Evolutionary conservation across 164 flowering plant species (phyloP).

Genomic region (Tetracentron sinense): DNA sequence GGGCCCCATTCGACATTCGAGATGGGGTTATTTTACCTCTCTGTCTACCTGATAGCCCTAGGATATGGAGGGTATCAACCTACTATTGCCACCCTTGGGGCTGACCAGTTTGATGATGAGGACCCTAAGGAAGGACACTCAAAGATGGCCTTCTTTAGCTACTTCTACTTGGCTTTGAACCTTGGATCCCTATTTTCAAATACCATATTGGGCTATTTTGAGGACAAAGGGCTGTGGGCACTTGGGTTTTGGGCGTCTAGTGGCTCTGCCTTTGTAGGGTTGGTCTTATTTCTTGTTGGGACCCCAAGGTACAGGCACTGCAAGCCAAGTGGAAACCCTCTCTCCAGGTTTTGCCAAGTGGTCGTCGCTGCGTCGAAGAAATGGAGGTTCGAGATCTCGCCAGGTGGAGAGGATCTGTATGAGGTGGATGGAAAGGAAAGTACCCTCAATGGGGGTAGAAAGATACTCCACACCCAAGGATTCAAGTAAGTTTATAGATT

Average conservation of each 20-base stretch:
- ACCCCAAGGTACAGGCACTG: constrained; percentile 71
- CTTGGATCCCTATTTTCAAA: constrained; percentile 86
- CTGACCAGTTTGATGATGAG: constrained; percentile 87
- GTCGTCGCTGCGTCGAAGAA: constrained; percentile 62
- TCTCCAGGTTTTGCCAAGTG: constrained; percentile 71
- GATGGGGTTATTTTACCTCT: constrained; percentile 58
- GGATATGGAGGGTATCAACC: constrained; percentile 99
- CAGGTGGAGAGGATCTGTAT: constrained; percentile 38
- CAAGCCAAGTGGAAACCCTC: constrained; percentile 81
- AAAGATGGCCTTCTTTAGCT: constrained; percentile 88
- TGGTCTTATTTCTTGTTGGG: constrained; percentile 67
- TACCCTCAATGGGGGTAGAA: constrained; percentile 39
- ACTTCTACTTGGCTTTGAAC: constrained; percentile 85
- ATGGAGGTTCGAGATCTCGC: constrained; percentile 43
- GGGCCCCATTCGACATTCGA: constrained; percentile 46
- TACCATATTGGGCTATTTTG: constrained; percentile 72
- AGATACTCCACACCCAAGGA: constrained; percentile 68
- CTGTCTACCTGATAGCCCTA: constrained; percentile 69
- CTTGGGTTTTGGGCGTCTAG: constrained; percentile 81
- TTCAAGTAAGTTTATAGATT: constrained; percentile 54
- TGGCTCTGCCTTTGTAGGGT: constrained; percentile 62
- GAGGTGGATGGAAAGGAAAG: constrained; percentile 39
- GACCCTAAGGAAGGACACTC: constrained; percentile 55
- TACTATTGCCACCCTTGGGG: constrained; percentile 89
- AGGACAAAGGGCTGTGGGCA: constrained; percentile 85